These are phyloP conservation scores for Odontarrhena argentea DNA, from an alignment of 345 rosid genomes.

Conservation along the genomic window DNA sequence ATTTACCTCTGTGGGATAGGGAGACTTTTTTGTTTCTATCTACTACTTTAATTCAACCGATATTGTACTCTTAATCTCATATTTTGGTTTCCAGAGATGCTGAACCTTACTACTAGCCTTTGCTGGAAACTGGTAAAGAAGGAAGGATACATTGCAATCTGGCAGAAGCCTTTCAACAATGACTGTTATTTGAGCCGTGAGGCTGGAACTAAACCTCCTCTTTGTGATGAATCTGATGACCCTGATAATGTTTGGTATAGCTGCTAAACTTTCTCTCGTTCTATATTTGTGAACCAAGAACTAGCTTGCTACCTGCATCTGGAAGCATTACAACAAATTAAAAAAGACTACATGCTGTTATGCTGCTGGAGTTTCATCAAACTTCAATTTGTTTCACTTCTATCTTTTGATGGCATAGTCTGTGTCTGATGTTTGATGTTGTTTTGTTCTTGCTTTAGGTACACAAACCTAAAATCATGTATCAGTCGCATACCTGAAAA, in stretches of 20 bases:
- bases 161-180: slow-evolving; percentile 86
- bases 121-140: slow-evolving; percentile 96
- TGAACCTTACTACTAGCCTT: slow-evolving; percentile 80
- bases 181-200: slow-evolving; percentile 80
- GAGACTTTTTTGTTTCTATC: neutral
- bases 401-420: neutral
- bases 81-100: slow-evolving; percentile 72
- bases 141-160: slow-evolving; percentile 92
- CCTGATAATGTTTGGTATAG: slow-evolving; percentile 89
- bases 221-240: slow-evolving; percentile 82
- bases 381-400: neutral
- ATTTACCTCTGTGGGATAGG: slow-evolving; percentile 8
- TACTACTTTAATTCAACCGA: slow-evolving; percentile 14
- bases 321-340: slow-evolving; percentile 16
- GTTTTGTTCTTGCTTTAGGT: slow-evolving; percentile 52
- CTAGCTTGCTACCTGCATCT: slow-evolving; percentile 25
- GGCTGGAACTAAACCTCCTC: slow-evolving; percentile 65
- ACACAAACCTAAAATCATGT: slow-evolving; percentile 81
- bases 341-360: slow-evolving; percentile 10
- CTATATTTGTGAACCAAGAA: slow-evolving; percentile 22
- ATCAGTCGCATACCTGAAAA: slow-evolving; percentile 81
- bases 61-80: slow-evolving; percentile 16
- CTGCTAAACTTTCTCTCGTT: slow-evolving; percentile 12
- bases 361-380: slow-evolving; percentile 15
- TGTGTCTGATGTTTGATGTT: slow-evolving; percentile 16